A percentile compares a stretch with the other conserved stretches of the same genome.
Conservation (phyloP, 352 stramenopile genomes). For the Pythium rishiriense region DNA sequence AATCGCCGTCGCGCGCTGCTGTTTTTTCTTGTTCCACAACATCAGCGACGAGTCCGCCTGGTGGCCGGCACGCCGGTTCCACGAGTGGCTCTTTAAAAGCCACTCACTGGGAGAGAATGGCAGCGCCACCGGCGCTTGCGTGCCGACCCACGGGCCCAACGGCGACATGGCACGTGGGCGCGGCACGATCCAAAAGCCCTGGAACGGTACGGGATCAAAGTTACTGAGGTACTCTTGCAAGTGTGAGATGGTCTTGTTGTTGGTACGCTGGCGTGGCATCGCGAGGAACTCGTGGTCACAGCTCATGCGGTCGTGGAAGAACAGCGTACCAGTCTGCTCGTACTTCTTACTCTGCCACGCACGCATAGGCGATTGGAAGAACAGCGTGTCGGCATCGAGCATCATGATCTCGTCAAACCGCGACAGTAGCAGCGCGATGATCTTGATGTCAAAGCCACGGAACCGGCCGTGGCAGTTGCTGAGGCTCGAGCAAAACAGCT, state of each 20-base stretch:
- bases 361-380: conserved; percentile 58
- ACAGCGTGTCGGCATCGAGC: conserved; percentile 69
- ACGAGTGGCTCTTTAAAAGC: conserved; percentile 59
- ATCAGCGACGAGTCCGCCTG: conserved; percentile 78
- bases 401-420: conserved; percentile 76
- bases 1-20: conserved; percentile 65
- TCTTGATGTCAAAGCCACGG: conserved; percentile 66
- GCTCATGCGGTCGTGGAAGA: conserved; percentile 71
- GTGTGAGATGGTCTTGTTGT: conserved; percentile 26
- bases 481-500: conserved; percentile 55
- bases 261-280: background rate
- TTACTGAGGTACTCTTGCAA: conserved; percentile 41
- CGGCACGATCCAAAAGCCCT: background rate
- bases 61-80: conserved; percentile 66
- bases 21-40: conserved; percentile 69
- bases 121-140: conserved; percentile 23
- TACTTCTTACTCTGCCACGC: conserved; percentile 60
- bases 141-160: conserved; percentile 23
- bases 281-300: conserved; percentile 47
- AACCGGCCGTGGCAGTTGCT: conserved; percentile 48
- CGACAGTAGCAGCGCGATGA: conserved; percentile 64
- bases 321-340: conserved; percentile 54
- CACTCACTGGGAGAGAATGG: conserved; percentile 48
- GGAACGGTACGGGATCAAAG: conserved; percentile 45
- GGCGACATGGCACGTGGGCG: conserved; percentile 9